Percentiles rank a stretch among this genome's conserved stretches.
Evolutionary conservation across 2,329 filamentous ascomycete species (phyloP).

Genomic region (Neonectria neomacrospora): DNA sequence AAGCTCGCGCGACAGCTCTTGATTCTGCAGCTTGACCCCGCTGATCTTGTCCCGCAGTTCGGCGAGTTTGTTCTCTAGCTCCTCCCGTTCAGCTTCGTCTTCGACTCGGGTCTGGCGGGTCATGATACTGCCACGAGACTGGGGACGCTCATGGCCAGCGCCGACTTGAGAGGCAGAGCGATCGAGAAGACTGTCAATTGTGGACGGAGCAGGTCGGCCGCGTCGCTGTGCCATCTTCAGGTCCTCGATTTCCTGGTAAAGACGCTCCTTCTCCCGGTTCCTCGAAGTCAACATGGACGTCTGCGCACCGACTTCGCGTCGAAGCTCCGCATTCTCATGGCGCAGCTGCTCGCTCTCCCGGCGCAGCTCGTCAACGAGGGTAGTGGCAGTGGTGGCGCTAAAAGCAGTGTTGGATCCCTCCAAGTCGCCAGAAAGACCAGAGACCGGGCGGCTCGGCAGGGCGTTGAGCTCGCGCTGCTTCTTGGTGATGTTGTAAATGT

Average conservation of each 20-base stretch:
- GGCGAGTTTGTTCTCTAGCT: constrained; percentile 85
- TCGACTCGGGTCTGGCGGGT: constrained; percentile 69
- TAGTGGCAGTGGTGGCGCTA: constrained; percentile 70
- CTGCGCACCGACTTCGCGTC: constrained; percentile 92
- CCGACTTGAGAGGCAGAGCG: constrained; percentile 89
- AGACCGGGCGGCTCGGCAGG: constrained; percentile 62
- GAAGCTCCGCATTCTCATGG: constrained; percentile 91
- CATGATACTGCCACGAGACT: constrained; percentile 77
- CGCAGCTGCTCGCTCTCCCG: constrained; percentile 79
- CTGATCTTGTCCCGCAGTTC: constrained; percentile 88
- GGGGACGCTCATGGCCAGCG: constrained; percentile 73
- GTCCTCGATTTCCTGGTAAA: constrained; percentile 98
- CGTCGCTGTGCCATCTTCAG: constrained; percentile 88
- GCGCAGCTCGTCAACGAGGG: constrained; percentile 79
- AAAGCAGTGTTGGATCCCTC: constrained; percentile 64
- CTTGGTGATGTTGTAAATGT: constrained; percentile 73
- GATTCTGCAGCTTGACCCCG: constrained; percentile 86
- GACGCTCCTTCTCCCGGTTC: constrained; percentile 91
- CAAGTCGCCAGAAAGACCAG: constrained; percentile 61
- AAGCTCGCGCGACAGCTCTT: constrained; percentile 85
- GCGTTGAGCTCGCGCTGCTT: constrained; percentile 60
- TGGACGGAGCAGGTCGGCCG: constrained; percentile 68
- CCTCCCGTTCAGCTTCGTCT: constrained; percentile 84
- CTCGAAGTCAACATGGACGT: constrained; percentile 97
- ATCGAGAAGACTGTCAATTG: constrained; percentile 91